phyloP scores from a whole-genome alignment of 148 eudicot species.

The Camellia sinensis region DNA sequence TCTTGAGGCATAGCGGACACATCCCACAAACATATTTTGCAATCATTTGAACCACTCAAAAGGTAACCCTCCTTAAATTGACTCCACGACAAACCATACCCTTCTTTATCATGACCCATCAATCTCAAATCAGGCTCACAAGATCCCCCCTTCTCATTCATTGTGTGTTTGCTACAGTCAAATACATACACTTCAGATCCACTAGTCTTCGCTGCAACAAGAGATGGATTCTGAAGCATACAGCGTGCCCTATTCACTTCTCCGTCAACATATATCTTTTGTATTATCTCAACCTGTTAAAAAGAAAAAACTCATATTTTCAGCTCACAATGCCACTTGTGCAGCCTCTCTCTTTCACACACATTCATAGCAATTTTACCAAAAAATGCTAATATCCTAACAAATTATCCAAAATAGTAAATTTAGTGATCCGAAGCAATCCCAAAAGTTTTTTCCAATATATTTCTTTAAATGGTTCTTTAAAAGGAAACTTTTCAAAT shows the following conservation, averaged over 20 bases:
- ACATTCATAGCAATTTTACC: no score
- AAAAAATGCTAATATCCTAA: no score
- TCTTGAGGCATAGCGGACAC: conserved; percentile 59
- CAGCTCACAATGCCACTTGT: no score
- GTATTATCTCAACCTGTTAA: conserved; percentile 70
- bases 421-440: no score
- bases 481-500: no score
- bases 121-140: conserved; percentile 67
- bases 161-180: conserved; percentile 50
- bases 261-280: conserved; percentile 74
- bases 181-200: conserved; percentile 76
- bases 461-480: no score
- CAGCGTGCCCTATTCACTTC: conserved; percentile 88
- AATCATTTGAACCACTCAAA: conserved; percentile 89
- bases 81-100: conserved; percentile 95
- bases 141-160: conserved; percentile 29
- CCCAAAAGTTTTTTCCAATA: no score
- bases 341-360: no score
- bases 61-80: conserved; percentile 74
- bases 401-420: no score
- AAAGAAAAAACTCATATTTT: not conserved
- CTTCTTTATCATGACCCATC: conserved; percentile 95
- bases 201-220: conserved; percentile 87
- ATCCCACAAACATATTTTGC: conserved; percentile 91
- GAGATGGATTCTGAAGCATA: conserved; percentile 68